Evolutionary conservation across 1,284 basidiomycete species (phyloP).

Genomic region (Ustilago tritici): DNA sequence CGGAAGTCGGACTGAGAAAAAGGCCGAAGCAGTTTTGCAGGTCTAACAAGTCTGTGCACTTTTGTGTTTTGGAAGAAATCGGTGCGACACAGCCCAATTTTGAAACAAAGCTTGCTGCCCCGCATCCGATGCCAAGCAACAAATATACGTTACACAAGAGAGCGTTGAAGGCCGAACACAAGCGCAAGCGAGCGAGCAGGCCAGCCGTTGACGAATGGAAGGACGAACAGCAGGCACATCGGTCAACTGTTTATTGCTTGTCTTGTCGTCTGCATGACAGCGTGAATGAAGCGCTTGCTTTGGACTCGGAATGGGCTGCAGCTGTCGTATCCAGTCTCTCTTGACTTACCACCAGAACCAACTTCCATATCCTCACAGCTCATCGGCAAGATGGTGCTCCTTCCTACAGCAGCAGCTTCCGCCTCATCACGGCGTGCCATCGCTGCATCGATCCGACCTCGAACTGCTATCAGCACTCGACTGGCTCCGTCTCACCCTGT

Average conservation of each 20-base stretch:
- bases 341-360: neutral
- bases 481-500: neutral
- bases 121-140: conserved; percentile 1
- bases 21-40: neutral
- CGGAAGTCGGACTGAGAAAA: conserved; percentile 27
- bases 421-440: conserved; percentile 22
- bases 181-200: neutral
- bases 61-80: neutral
- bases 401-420: conserved; percentile 16
- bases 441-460: conserved; percentile 1
- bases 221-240: neutral
- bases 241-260: conserved; percentile 3
- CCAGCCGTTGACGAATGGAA: neutral
- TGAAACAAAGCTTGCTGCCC: neutral
- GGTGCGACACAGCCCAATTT: conserved; percentile 11
- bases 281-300: conserved; percentile 3
- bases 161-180: neutral
- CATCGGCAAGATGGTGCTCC: conserved; percentile 16
- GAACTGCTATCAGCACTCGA: neutral
- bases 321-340: neutral
- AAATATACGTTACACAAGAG: too few relatives aligned
- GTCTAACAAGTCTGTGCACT: conserved; percentile 35
- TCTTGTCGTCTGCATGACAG: neutral
- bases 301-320: neutral
- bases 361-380: neutral